Evolutionary conservation across 2,329 filamentous ascomycete genomes (phyloP).

Genomic region (Drechmeria coniospora): DNA sequence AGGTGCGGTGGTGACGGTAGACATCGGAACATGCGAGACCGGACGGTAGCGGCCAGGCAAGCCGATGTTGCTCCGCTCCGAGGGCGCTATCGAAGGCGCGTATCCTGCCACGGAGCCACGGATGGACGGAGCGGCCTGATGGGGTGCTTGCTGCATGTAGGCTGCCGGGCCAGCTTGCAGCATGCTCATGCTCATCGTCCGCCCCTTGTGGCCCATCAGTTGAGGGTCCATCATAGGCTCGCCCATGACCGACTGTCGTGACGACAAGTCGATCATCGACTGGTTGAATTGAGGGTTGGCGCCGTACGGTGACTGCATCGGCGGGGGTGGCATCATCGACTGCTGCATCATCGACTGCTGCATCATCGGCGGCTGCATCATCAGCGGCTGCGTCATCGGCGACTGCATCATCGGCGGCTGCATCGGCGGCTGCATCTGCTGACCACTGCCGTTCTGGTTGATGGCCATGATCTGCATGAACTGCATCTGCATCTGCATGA

Average conservation of each 20-base stretch:
- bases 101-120: conserved; percentile 41
- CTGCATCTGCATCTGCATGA: conserved; percentile 91
- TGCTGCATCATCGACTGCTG: conserved; percentile 2
- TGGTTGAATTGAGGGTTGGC: conserved; percentile 15
- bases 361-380: conserved; percentile 1
- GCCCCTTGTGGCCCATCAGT: conserved; percentile 30
- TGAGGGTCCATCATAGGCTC: conserved; percentile 30
- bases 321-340: conserved; percentile 13
- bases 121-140: conserved; percentile 15
- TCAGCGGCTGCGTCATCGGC: conserved; percentile 2
- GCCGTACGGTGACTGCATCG: conserved; percentile 14
- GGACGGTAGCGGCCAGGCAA: conserved; percentile 82
- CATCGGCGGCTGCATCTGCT: conserved; percentile 15
- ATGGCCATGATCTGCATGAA: conserved; percentile 71
- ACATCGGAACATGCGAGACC: conserved; percentile 49
- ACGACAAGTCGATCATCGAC: conserved; percentile 28
- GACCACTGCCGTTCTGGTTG: conserved; percentile 14
- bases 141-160: conserved; percentile 34
- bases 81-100: conserved; percentile 82
- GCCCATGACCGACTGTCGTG: conserved; percentile 30
- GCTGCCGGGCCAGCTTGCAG: conserved; percentile 51
- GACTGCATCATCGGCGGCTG: conserved; percentile 7
- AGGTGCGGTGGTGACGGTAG: conserved; percentile 15
- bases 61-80: conserved; percentile 86
- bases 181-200: conserved; percentile 84